A percentile compares a stretch with the other conserved stretches of the same genome.
phyloP scores from a whole-genome alignment of 495 filamentous ascomycete genomes.

The Sordaria brevicollis region DNA sequence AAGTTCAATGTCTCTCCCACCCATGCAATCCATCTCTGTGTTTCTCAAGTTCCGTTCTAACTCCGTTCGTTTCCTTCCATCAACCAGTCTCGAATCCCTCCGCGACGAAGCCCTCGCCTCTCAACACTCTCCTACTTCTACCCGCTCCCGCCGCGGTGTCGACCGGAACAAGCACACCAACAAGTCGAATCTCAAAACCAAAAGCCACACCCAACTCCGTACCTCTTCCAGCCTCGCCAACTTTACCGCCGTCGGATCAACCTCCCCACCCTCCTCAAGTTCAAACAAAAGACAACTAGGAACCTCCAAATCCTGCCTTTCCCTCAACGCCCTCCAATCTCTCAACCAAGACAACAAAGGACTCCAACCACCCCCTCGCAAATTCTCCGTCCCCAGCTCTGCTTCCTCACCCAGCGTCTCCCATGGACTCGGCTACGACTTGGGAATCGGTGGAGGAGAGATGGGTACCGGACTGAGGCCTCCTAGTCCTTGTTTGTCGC shows the following conservation, averaged over 20 bases:
- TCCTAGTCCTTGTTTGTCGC: not conserved
- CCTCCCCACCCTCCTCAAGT: not conserved
- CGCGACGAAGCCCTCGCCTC: constrained; percentile 34
- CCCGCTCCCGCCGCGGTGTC: not conserved
- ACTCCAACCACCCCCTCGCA: not conserved
- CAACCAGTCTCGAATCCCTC: constrained; percentile 21
- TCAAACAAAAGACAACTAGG: not conserved
- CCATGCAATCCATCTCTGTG: not conserved
- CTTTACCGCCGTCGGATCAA: not conserved
- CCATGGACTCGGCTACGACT: not conserved
- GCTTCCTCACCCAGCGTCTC: not conserved
- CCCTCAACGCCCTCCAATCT: not conserved
- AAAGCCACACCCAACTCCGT: not conserved
- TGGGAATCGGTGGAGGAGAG: not conserved
- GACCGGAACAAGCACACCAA: not conserved
- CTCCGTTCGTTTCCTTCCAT: too few relatives aligned
- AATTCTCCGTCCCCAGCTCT: not conserved
- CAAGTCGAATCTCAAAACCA: not conserved
- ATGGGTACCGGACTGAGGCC: not conserved
- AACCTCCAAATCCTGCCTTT: not conserved
- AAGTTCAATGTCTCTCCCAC: constrained; percentile 9
- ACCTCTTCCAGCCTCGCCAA: not conserved
- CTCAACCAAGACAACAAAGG: not conserved
- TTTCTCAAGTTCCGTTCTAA: not conserved
- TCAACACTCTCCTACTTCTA: not conserved